These are phyloP conservation scores for Chrysoporthe deuterocubensis DNA, from an alignment of 2,329 filamentous ascomycete species.

Conservation along the genomic window DNA sequence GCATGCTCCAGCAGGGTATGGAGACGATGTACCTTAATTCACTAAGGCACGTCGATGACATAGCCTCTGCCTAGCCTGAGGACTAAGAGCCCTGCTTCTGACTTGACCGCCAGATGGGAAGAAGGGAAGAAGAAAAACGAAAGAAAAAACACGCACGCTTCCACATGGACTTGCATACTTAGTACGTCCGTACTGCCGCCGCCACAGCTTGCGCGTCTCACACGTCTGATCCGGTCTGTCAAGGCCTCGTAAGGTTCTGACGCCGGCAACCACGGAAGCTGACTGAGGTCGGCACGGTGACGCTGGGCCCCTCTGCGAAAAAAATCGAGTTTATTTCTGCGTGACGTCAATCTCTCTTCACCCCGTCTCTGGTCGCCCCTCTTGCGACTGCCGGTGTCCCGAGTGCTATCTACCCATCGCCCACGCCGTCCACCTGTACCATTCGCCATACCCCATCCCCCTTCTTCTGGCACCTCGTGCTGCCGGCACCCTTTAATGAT, in stretches of 20 bases:
- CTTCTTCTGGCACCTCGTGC: background rate
- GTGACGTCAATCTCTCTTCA: slow-evolving; percentile 1
- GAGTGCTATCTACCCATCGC: background rate
- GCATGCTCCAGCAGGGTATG: background rate
- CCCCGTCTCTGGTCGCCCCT: background rate
- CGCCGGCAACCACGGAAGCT: background rate
- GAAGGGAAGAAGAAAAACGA: background rate
- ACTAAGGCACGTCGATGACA: background rate
- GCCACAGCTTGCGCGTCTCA: slow-evolving; percentile 1
- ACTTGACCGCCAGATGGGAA: background rate
- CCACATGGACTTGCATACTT: background rate
- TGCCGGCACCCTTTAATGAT: background rate
- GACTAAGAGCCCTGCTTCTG: background rate
- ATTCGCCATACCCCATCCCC: background rate
- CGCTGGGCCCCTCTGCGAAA: background rate
- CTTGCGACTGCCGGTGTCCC: background rate
- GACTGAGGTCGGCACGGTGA: background rate
- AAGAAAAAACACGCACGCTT: too few species aligned
- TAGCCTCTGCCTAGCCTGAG: background rate
- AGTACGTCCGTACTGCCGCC: background rate
- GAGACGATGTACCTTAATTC: background rate
- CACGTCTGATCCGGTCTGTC: background rate
- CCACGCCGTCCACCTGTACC: background rate
- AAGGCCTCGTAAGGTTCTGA: too few species aligned
- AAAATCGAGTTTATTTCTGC: background rate